Conservation (phyloP, 495 filamentous ascomycete genomes). For the Lophiostoma macrostomum region DNA sequence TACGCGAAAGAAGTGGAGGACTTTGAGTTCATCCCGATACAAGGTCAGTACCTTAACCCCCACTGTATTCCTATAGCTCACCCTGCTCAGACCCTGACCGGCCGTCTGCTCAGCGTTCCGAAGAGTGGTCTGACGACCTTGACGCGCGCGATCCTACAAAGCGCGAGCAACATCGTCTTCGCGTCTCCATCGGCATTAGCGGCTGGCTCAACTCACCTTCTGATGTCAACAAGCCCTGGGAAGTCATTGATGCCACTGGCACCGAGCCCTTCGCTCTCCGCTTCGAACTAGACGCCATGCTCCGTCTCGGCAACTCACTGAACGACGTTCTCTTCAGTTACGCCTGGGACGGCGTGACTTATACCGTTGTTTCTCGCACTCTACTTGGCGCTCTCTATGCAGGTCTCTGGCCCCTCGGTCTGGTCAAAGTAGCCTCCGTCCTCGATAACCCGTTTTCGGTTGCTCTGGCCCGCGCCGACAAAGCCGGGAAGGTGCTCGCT, state of each 20-base stretch:
- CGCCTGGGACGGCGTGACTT: conserved; percentile 33
- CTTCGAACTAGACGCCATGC: conserved; percentile 35
- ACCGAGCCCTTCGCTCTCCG: conserved; percentile 36
- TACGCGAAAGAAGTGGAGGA: conserved; percentile 35
- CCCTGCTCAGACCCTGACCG: conserved; percentile 12
- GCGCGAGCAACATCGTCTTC: conserved; percentile 32
- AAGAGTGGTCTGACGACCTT: conserved; percentile 24
- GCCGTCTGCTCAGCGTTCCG: conserved; percentile 10
- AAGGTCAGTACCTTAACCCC: conserved; percentile 7
- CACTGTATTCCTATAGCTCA: background rate
- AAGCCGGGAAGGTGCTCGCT: conserved; percentile 36
- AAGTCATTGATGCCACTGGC: conserved; percentile 22
- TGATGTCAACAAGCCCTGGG: conserved; percentile 35
- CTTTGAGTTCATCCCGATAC: conserved; percentile 36
- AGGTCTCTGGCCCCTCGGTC: conserved; percentile 33
- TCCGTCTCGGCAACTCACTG: conserved; percentile 34
- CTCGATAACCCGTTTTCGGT: conserved; percentile 37
- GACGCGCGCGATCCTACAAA: conserved; percentile 22
- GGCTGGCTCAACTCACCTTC: conserved; percentile 32
- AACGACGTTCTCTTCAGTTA: conserved; percentile 31
- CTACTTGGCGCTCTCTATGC: conserved; percentile 32
- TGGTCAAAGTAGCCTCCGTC: conserved; percentile 31
- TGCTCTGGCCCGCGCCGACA: conserved; percentile 33
- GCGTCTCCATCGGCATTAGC: conserved; percentile 34
- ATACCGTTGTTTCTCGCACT: conserved; percentile 30